These are phyloP conservation scores for Chionographis japonica DNA, from an alignment of 106 monocot genomes.

Conservation along the genomic window DNA sequence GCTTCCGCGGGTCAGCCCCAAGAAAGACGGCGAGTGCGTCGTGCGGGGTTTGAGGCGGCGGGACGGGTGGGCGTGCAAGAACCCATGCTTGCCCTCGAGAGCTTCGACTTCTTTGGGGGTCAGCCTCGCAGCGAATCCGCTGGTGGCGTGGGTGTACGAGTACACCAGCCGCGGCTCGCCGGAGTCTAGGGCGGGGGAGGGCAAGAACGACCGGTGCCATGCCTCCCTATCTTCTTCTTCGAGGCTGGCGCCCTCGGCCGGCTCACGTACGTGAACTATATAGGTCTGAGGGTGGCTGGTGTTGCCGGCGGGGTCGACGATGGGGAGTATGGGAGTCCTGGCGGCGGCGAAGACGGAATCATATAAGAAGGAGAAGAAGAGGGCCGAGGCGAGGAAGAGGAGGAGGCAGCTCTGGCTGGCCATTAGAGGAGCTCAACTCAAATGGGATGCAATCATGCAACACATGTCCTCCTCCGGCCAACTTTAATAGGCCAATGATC, in stretches of 20 bases:
- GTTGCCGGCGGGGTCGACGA: too few relatives aligned
- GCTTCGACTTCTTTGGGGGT: conserved; percentile 13
- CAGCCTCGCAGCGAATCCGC: conserved; percentile 30
- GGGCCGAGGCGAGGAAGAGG: too few relatives aligned
- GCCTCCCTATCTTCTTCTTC: neutral
- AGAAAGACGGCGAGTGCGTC: conserved; percentile 40
- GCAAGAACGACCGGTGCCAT: conserved; percentile 32
- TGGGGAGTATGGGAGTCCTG: too few relatives aligned
- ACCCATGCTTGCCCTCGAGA: conserved; percentile 17
- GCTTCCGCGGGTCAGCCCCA: conserved; percentile 14
- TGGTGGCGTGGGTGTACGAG: conserved; percentile 20
- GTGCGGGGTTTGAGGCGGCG: conserved; percentile 13
- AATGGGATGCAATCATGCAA: too few relatives aligned
- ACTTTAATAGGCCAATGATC: too few relatives aligned
- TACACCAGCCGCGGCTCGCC: conserved; percentile 13
- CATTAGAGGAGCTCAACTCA: too few relatives aligned
- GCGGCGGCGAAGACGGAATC: too few relatives aligned
- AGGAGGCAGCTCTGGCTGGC: too few relatives aligned
- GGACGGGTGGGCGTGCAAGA: conserved; percentile 17
- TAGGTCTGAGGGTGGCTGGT: conserved; percentile 7
- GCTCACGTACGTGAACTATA: conserved; percentile 6
- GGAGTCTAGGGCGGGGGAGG: conserved; percentile 1
- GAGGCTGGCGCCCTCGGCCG: neutral
- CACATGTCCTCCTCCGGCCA: too few relatives aligned
- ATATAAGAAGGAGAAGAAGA: too few relatives aligned